These are phyloP conservation scores for Populus deltoides DNA, from an alignment of 345 rosid species.

Conservation along the genomic window DNA sequence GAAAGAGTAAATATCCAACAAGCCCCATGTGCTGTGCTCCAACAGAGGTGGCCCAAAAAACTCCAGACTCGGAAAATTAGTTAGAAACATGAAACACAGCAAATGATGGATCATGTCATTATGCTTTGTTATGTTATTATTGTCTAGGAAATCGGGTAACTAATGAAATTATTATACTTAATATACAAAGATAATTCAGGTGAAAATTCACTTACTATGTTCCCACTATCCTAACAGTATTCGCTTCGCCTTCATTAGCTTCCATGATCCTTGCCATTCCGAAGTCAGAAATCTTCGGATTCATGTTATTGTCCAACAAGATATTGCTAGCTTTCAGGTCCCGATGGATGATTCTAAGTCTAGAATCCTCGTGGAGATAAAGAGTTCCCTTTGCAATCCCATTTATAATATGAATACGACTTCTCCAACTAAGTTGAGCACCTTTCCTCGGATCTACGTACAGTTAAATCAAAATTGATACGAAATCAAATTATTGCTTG, in stretches of 20 bases:
- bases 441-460: conserved; percentile 27
- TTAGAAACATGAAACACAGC: no score
- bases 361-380: conserved; percentile 53
- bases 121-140: neutral
- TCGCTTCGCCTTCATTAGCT: conserved; percentile 32
- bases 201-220: conserved; percentile 41
- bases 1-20: neutral
- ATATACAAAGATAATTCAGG: neutral
- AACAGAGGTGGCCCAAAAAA: neutral
- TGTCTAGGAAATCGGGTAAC: neutral
- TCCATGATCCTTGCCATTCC: conserved; percentile 55
- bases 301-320: conserved; percentile 46
- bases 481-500: neutral
- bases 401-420: conserved; percentile 21
- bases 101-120: neutral
- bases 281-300: conserved; percentile 60
- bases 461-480: neutral
- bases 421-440: conserved; percentile 23
- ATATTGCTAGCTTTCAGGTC: conserved; percentile 61
- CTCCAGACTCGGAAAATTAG: no score
- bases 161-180: no score
- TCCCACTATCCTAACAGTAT: conserved; percentile 49
- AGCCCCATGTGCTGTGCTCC: neutral
- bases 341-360: conserved; percentile 49
- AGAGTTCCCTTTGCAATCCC: conserved; percentile 40